Evolutionary conservation across 78 protist species (phyloP), one percentile per base, ranked within the genome.

Genomic region (Polysphondylium violaceum): DNA sequence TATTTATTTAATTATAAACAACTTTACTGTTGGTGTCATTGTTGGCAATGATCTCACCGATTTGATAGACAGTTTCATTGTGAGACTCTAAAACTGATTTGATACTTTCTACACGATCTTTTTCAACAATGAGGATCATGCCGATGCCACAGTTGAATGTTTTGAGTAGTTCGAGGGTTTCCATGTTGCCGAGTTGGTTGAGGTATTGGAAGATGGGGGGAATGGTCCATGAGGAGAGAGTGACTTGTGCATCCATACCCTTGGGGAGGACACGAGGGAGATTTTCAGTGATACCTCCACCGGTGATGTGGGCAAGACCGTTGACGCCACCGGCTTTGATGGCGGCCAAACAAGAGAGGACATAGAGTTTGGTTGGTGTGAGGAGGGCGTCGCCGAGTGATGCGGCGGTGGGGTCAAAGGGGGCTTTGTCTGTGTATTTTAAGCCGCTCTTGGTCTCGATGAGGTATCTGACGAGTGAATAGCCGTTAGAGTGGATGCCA

Each of bases 131-230:
- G 7, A 94, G 11, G 11, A 94, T 94, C 95, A 96, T 86, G 60
- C 98, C 98, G 21, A 96, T 47, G 36, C 98, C 98, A 59, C 96
- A 92, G 74, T 96, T 96, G 71, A 96, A 96, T 23, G 96, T 94
- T 47, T 76, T 68, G 59, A 93, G 76, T 19, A 83, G 59, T 58
- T 93, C 92, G 3, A 25, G 40, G 5, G 21, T 33, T 51, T 77
- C 40, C 67, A 93, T 61, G 59, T 86, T 51, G 5, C 88, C 96
- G 14, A 74, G 29, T 47, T 41, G 9, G 2, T 38, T 35, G 61
- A 96, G 36, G 96, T 96, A 96, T 72, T 64, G 44, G 75, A 96
- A 94, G n/a, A 94, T 85, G 44, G 96, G 97, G 12, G 58, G 83
- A 41, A 94, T 64, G 7, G 51, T 59, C 98, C 98, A 96, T 27